Percentiles rank a stretch among this genome's conserved stretches.
These are phyloP conservation scores for Blastocystis sp. DNA, from an alignment of 352 stramenopile genomes.

Conservation along the genomic window DNA sequence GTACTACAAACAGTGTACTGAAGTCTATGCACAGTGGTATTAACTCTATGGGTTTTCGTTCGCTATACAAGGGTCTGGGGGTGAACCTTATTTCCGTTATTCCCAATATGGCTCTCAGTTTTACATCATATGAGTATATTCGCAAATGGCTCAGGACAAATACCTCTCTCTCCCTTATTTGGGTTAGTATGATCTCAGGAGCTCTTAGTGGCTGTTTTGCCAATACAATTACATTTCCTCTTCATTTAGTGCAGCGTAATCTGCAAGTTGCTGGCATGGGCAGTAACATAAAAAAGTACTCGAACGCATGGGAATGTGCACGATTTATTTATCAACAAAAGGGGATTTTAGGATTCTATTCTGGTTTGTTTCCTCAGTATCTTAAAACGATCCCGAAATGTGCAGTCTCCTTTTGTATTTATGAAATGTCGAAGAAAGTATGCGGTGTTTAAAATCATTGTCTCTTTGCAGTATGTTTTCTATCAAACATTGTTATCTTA, in stretches of 20 bases:
- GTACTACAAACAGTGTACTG: conserved; percentile 1
- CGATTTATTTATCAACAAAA: conserved; percentile 33
- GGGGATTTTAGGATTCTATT: conserved; percentile 47
- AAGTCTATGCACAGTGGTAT: conserved; percentile 3
- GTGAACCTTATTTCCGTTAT: conserved; percentile 59
- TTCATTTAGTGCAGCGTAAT: conserved; percentile 59
- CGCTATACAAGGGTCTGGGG: conserved; percentile 51
- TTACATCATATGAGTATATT: conserved; percentile 62
- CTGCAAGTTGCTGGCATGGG: conserved; percentile 48
- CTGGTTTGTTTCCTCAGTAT: conserved; percentile 58
- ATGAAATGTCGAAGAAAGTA: conserved; percentile 46
- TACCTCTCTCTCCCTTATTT: conserved; percentile 27
- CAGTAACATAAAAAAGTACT: conserved; percentile 25
- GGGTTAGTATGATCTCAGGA: conserved; percentile 46
- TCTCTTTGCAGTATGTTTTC: conserved; percentile 5
- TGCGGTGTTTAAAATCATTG: conserved; percentile 38
- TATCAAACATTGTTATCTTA: neutral
- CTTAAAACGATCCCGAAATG: conserved; percentile 59
- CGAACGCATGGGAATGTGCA: conserved; percentile 15
- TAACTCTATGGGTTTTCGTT: neutral
- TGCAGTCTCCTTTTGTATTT: conserved; percentile 53
- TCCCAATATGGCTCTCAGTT: conserved; percentile 62
- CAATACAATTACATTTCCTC: conserved; percentile 60
- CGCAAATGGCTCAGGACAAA: conserved; percentile 29
- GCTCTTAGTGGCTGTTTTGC: conserved; percentile 31